Evolutionary conservation across 2,329 filamentous ascomycete genomes (phyloP), one percentile per base, ranked within the genome.

Genomic region (Verticillium alfalfae): DNA sequence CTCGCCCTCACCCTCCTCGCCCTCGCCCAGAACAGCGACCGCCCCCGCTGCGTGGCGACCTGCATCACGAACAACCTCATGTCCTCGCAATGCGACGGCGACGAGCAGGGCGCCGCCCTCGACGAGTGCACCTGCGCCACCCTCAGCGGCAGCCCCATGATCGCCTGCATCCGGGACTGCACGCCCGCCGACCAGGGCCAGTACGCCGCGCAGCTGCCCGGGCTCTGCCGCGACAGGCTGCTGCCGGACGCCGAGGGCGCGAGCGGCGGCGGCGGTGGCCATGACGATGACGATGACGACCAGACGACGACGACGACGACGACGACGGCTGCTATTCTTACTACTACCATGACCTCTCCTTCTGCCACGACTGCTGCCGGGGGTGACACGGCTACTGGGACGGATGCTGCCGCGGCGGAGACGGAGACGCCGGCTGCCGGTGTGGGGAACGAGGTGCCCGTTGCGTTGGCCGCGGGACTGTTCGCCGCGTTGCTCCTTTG

Each of bases 41-140:
- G 16, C 26, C 59, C 59, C 52, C 31, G 31, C 54, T 63, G 62
- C 60, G 34, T 61, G 60, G 3, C 36, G 2, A 52, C 31, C 56
- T 63, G 62, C 52, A 52, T 52, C 49, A 36, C 15, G n/a, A 16
- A 38, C 31, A 54, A 38, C 57, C 59, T 60, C 16, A 57, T 39
- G 49, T 61, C 62, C 36, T 63, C 62, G 31, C 39, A 12, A 2
- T 63, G 62, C 62, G 60, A 63, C 57, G 62, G 62, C 60, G 62
- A 61, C 60, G 62, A 63, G 57, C 54, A 45, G 10, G 62, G 62
- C 37, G 38, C 12, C 18, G 62, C 49, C 38, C 60, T 61, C 34
- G 58, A 59, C 60, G 37, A 54, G 22, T 63, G 62, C 59, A 52
- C 52, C 34, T 63, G 62, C 60, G 15, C 37, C 22, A 39, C 59